These are phyloP conservation scores for Blastobotrys indianensis DNA, from an alignment of 1,139 yeast genomes.

Conservation along the genomic window DNA sequence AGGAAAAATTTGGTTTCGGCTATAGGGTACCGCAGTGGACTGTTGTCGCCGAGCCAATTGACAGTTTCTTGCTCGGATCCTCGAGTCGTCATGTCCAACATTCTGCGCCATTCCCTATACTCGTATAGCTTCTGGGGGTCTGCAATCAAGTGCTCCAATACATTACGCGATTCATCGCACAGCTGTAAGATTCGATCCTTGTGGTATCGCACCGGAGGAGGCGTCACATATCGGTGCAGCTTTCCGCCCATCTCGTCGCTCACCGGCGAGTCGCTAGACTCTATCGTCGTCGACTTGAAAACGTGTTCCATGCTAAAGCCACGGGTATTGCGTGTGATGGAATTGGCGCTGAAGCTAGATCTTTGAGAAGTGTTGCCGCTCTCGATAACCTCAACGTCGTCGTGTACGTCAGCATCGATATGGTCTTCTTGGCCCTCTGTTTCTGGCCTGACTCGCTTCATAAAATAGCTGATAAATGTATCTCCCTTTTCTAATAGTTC, in stretches of 20 bases:
- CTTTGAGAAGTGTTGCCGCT: too few relatives aligned
- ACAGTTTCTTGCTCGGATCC: slow-evolving; percentile 34
- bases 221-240: too few relatives aligned
- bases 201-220: too few relatives aligned
- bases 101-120: slow-evolving; percentile 11
- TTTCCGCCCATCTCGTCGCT: too few relatives aligned
- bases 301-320: not conserved
- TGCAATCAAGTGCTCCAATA: slow-evolving; percentile 3
- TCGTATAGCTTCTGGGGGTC: slow-evolving; percentile 6
- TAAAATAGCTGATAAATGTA: not conserved
- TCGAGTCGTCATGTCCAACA: not conserved
- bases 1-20: slow-evolving; percentile 61
- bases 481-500: slow-evolving; percentile 9
- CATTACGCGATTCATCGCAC: slow-evolving; percentile 1
- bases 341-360: too few relatives aligned
- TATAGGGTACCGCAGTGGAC: slow-evolving; percentile 45
- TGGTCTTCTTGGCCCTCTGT: not conserved
- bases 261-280: too few relatives aligned
- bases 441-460: not conserved
- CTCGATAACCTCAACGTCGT: too few relatives aligned
- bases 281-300: not conserved
- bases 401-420: too few relatives aligned
- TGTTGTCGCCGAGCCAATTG: slow-evolving; percentile 11
- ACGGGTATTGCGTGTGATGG: too few relatives aligned
- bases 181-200: not conserved